Base-by-base conservation (phyloP, 768 basidiomycete species). In the Imleria badia region DNA sequence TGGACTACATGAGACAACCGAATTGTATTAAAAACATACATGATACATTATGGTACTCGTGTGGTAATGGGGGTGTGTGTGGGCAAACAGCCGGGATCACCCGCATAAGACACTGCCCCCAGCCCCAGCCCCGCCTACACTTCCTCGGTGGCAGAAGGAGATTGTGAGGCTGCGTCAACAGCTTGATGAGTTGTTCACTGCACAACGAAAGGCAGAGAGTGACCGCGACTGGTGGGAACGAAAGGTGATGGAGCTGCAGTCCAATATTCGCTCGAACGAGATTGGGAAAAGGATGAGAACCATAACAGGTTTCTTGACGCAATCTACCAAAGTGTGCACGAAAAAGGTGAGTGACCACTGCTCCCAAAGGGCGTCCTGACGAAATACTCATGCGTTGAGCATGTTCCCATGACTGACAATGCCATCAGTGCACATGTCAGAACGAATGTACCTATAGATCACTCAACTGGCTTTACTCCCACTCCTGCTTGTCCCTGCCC, bases 281-380 rank as follows among this genome's bases (percentile, higher is more conserved):
- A 59, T 13, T 34, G 60, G n/a, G 60, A 65, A 3, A 48, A 47
- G 45, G 65, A 65, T 2, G 62, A 66, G 22, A 41, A 31, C 11
- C 45, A 62, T 13, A 58, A 66, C 36, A 36, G 35, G 33, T 64
- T 74, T 45, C 51, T 61, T 30, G 62, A 64, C n/a, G 39, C 49
- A 6, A 62, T 76, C 41, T 76, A 76, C 52, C 61, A 62, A 19
- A 67, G 62, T 33, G 71, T 75, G 4, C 68, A 72, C 20, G 68
- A 71, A 10, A 58, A 66, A 26, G 75, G 77, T 76, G 52, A 62
- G 72, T 59, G 11, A 13, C 15, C 22, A 33, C 13, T 17, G 12
- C 39, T 45, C 34, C 38, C 44, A 43, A 34, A 17, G 17, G 5
- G 17, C 15, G 12, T n/a, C n/a, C n/a, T n/a, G n/a, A n/a, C n/a